Percentiles rank a stretch among this genome's conserved stretches.
Conservation (phyloP, 1,284 basidiomycete species). For the Austroboletus rostrupii region DNA sequence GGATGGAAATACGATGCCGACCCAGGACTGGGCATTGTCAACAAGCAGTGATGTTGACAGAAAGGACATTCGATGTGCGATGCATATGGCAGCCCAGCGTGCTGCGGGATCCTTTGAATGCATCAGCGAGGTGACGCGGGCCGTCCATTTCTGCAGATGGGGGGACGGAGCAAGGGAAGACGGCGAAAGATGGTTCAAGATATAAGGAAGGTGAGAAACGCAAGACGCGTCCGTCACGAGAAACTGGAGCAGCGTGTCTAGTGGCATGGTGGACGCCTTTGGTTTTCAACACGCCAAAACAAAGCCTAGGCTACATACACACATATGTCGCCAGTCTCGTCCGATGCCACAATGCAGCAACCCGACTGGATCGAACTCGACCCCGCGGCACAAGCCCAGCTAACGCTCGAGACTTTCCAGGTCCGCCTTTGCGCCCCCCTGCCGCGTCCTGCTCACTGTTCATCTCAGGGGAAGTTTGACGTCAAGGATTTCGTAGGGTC, state of each 20-base stretch:
- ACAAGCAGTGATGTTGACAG: conserved; percentile 58
- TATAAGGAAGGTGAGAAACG: conserved; percentile 52
- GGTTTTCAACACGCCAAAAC: conserved; percentile 32
- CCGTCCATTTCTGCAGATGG: conserved; percentile 68
- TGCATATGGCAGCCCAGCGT: conserved; percentile 71
- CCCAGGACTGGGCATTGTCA: conserved; percentile 68
- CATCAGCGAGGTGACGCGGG: conserved; percentile 64
- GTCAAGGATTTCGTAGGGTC: conserved; percentile 86
- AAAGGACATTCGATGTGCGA: conserved; percentile 61
- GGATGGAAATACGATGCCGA: conserved; percentile 56
- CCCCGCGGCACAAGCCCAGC: conserved; percentile 56
- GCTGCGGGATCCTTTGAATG: conserved; percentile 68
- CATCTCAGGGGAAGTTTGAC: conserved; percentile 78
- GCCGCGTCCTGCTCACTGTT: conserved; percentile 2
- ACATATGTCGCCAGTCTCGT: neutral
- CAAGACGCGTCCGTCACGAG: conserved; percentile 63
- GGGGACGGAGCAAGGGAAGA: conserved; percentile 54
- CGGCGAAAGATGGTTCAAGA: conserved; percentile 49
- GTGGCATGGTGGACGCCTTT: conserved; percentile 36
- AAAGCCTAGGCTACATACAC: too few relatives aligned
- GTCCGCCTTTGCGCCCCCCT: conserved; percentile 28
- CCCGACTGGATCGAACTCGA: conserved; percentile 38
- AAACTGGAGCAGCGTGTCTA: conserved; percentile 65
- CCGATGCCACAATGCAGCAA: conserved; percentile 22
- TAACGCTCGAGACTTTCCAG: conserved; percentile 67